Evolutionary conservation across 306 rosid genomes (phyloP).

Genomic region (Neltuma alba): DNA sequence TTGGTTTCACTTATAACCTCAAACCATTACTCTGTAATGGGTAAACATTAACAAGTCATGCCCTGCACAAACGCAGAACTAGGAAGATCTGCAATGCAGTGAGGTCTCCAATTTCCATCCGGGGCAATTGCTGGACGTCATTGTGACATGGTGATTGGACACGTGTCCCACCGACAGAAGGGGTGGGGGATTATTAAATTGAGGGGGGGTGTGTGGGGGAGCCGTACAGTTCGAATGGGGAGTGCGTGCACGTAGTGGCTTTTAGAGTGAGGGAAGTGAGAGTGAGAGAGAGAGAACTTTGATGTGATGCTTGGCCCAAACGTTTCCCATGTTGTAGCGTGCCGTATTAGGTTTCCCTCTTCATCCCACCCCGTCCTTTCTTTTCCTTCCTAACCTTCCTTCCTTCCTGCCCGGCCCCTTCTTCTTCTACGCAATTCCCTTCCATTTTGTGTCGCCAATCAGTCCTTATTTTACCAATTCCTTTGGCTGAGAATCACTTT

Average conservation of each 20-base stretch:
- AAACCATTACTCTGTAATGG: no score
- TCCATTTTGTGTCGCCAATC: neutral
- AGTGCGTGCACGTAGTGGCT: neutral
- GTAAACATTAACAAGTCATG: no score
- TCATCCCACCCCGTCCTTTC: neutral
- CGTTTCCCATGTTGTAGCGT: neutral
- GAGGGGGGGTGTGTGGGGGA: neutral
- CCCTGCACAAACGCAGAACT: no score
- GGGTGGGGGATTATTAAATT: no score
- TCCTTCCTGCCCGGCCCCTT: no score
- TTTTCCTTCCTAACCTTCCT: neutral
- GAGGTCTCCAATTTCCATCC: no score
- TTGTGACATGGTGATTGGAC: neutral
- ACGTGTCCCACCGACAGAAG: neutral
- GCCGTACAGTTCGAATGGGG: neutral
- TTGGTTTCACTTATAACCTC: no score
- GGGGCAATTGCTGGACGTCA: neutral
- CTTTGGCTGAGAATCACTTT: neutral
- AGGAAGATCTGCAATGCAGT: no score
- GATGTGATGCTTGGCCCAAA: neutral
- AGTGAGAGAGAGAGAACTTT: no score
- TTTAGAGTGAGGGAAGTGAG: neutral
- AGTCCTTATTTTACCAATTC: neutral
- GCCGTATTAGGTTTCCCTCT: neutral
- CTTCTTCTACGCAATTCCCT: neutral